Conservation (phyloP, 1,284 basidiomycete species). For the Ustilago loliicola region DNA sequence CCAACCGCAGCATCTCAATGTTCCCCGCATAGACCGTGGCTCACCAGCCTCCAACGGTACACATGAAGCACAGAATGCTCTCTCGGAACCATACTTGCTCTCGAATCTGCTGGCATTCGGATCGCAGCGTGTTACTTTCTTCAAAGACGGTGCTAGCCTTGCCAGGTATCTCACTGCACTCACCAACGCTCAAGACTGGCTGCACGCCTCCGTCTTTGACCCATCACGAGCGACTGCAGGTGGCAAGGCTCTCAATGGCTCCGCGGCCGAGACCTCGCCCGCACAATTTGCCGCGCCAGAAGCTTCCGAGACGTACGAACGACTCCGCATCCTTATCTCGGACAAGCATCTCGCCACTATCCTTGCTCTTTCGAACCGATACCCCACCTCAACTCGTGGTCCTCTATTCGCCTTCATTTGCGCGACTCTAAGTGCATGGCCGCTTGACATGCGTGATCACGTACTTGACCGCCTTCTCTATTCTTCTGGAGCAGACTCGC, state of each 20-base stretch:
- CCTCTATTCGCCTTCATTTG: constrained; percentile 63
- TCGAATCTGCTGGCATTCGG: constrained; percentile 59
- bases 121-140: constrained; percentile 49
- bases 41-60: not conserved
- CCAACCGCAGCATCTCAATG: constrained; percentile 8
- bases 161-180: constrained; percentile 57
- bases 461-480: constrained; percentile 53
- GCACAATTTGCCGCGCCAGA: not conserved
- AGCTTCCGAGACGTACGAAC: constrained; percentile 47
- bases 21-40: not conserved
- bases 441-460: constrained; percentile 37
- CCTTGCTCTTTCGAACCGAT: constrained; percentile 56
- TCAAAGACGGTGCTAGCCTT: constrained; percentile 47
- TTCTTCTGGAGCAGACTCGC: constrained; percentile 21
- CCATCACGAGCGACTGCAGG: constrained; percentile 2
- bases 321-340: constrained; percentile 54
- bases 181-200: constrained; percentile 58
- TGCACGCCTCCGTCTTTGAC: constrained; percentile 33
- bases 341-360: constrained; percentile 56
- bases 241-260: not conserved
- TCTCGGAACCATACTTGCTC: constrained; percentile 48
- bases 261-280: not conserved
- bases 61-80: constrained; percentile 25
- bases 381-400: constrained; percentile 54
- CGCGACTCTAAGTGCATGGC: constrained; percentile 62